phyloP scores from a whole-genome alignment of 108 stramenopile genomes.

The Stephanodiscus triporus region DNA sequence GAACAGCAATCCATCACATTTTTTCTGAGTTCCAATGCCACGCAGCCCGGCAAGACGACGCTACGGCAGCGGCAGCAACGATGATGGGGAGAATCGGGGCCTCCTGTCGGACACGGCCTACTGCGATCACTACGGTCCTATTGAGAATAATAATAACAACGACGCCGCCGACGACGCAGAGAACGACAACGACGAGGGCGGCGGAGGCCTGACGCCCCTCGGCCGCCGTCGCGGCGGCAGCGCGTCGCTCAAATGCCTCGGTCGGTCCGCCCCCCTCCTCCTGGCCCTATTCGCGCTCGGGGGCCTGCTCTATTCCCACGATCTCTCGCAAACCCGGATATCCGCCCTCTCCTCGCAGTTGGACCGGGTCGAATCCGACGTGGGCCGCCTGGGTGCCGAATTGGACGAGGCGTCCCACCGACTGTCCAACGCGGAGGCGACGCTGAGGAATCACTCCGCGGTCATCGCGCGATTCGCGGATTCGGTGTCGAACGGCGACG shows the following conservation, averaged over 20 bases:
- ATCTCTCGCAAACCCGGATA: constrained; percentile 15
- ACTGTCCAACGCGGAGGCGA: constrained; percentile 13
- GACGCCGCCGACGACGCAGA: background rate
- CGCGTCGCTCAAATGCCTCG: background rate
- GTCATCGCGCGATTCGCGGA: constrained; percentile 77
- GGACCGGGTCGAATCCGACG: constrained; percentile 1
- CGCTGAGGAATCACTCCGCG: constrained; percentile 43
- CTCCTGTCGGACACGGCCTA: constrained; percentile 11
- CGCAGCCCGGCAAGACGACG: no score
- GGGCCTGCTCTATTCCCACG: constrained; percentile 23
- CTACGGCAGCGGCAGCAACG: background rate
- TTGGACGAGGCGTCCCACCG: background rate
- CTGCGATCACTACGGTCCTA: constrained; percentile 22
- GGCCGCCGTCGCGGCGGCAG: background rate
- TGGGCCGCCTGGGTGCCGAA: constrained; percentile 4
- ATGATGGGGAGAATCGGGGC: background rate
- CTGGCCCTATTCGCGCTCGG: constrained; percentile 18
- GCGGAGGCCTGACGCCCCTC: background rate
- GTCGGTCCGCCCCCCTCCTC: constrained; percentile 15
- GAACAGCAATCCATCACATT: no score
- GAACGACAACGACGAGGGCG: background rate
- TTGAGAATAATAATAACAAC: constrained; percentile 15
- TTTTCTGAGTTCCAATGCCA: no score
- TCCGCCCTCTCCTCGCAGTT: constrained; percentile 25
- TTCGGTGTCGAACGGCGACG: constrained; percentile 83